Evolutionary conservation across 805 yeast genomes (phyloP), one percentile per base, ranked within the genome.

Genomic region (Candida xyloterini): DNA sequence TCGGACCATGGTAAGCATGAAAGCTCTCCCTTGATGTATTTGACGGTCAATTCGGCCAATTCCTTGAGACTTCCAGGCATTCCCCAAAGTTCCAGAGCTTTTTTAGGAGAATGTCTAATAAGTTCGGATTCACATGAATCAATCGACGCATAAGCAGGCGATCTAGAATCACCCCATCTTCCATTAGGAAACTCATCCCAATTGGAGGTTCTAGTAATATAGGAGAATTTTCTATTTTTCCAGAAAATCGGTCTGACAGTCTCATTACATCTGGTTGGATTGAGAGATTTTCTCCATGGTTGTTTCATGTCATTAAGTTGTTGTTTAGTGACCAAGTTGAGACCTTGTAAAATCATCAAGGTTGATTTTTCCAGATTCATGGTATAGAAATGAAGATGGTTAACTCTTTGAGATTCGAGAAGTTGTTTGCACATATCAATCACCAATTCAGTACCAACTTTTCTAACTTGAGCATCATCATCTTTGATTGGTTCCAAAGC

Each of bases 131-230:
- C 93, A 51, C 81, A 81, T 38, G 84, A 72, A 59, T 87, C 96
- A 42, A 89, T 73, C 49, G 86, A 95, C 55, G 95, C 96, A 65
- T 84, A 90, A 2, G 98, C 98, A 4, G 99, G 99, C 30, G 98
- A 93, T 44, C 95, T 73, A 3, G 97, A 86, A 61, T 93, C 97
- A 55, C 99, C 99, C 90, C 96, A 93, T 67, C 99, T 75, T 45
- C 99, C 99, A 63, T 91, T 93, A 36, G 99, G 99, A 58, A 91
- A 93, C 63, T 93, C 99, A 66, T 93, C 99, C 89, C 99, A 93
- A 42, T 84, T 82, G 18, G 93, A 79, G 7, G 97, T 91, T 62
- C 98, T 76, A 33, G 88, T 76, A 46, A 88, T 79, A 60, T 91
- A 91, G 11, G 95, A 81, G 62, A 84, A 84, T 55, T 90, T 90